These are phyloP conservation scores for Thamnidium elegans DNA, from an alignment of 192 early-diverging fungal genomes.

Conservation along the genomic window DNA sequence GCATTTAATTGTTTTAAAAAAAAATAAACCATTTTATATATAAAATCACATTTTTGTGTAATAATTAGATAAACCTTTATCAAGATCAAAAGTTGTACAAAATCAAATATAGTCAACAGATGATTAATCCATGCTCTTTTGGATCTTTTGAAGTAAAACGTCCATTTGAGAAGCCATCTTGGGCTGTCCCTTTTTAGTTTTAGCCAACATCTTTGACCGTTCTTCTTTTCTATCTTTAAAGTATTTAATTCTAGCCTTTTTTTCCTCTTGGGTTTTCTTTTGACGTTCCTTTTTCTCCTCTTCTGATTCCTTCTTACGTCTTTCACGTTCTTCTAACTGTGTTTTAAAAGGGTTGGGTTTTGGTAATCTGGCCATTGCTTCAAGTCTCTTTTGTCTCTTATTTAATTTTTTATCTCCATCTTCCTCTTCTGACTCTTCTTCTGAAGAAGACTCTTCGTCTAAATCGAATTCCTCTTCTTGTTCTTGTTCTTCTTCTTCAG, in stretches of 20 bases:
- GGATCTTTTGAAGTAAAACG: conserved; percentile 30
- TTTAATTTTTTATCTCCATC: conserved; percentile 4
- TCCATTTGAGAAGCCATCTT: conserved; percentile 37
- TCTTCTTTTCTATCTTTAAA: conserved; percentile 31
- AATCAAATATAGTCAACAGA: neutral
- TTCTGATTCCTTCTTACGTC: conserved; percentile 12
- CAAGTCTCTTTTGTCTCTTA: conserved; percentile 9
- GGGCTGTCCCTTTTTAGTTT: conserved; percentile 33
- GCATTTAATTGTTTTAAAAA: no score
- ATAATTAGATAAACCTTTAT: neutral
- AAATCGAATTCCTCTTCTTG: conserved; percentile 24
- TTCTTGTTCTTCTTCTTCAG: conserved; percentile 18
- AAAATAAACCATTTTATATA: no score
- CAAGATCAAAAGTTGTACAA: neutral
- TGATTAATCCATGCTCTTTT: conserved; percentile 12
- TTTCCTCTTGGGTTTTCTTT: conserved; percentile 17
- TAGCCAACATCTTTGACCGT: conserved; percentile 36
- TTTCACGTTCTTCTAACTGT: conserved; percentile 20
- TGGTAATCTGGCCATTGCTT: neutral
- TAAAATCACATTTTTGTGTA: neutral
- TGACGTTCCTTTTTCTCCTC: conserved; percentile 16
- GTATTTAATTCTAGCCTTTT: conserved; percentile 28
- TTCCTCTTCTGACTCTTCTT: conserved; percentile 22
- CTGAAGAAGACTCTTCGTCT: conserved; percentile 14
- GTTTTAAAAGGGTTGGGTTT: conserved; percentile 38